Evolutionary conservation across 306 rosid species (phyloP), one percentile per base, ranked within the genome.

Genomic region (Fagus crenata): DNA sequence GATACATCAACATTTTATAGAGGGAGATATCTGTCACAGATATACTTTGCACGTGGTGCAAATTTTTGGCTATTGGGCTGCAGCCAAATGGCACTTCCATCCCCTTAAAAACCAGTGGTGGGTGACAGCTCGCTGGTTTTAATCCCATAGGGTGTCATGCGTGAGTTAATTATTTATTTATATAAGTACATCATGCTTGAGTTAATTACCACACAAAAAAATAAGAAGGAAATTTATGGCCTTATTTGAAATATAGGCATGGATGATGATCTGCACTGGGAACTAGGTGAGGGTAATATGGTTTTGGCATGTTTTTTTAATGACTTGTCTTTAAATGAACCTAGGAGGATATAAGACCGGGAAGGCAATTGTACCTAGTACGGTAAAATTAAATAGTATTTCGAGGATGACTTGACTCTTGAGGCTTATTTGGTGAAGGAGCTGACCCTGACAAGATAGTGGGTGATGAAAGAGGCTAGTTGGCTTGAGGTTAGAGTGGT

Each of bases 341-440:
- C 8, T 22, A 1, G 36, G 43, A 64, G 39, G 70, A 64, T 64
- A 37, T 64, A 2, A 36, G 46, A 8, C 6, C 1, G 1, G 1
- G 18, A 63, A 37, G 43, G 70, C 49, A 64, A 17, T 22, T 46
- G 36, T 64, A 22, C 49, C 0, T 3, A 1, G 46, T 64, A 15
- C n/a, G 0, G 68, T 61, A 61, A 4, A 37, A 35, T 61, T 4
- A 63, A 33, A 13, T 35, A 37, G n/a, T 65, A 13, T n/a, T 37
- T 64, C 0, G 0, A 15, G n/a, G 12, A 37, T 65, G 71, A 37
- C 46, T 65, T 7, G 71, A 65, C 31, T 49, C 15, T 65, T 7
- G 71, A 65, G 71, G 71, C 15, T 65, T 39, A 49, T n/a, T 39
- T 65, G 28, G 69, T 37, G 71, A 35, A 63, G 69, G 71, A 37